These are phyloP conservation scores for Schizosaccharomyces octosporus DNA, from an alignment of 805 yeast species.

Conservation along the genomic window DNA sequence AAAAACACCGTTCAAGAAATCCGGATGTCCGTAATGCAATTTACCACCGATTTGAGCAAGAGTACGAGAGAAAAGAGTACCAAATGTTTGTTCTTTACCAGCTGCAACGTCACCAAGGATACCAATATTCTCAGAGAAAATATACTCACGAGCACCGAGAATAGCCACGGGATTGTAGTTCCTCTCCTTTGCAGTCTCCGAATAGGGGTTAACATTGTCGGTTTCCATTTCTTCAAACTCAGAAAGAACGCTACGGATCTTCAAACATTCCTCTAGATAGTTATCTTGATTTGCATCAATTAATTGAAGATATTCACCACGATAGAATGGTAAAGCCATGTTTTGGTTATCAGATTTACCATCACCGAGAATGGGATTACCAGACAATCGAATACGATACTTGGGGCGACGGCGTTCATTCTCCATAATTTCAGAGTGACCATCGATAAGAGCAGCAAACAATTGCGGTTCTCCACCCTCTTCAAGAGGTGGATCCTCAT, in stretches of 20 bases:
- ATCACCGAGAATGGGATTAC: slow-evolving; percentile 87
- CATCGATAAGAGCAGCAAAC: slow-evolving; percentile 50
- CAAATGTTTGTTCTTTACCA: slow-evolving; percentile 91
- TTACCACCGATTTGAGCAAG: slow-evolving; percentile 86
- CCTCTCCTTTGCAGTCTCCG: slow-evolving; percentile 27
- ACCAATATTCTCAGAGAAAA: slow-evolving; percentile 80
- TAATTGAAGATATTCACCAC: slow-evolving; percentile 88
- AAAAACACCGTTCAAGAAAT: slow-evolving; percentile 66
- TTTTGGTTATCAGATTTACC: slow-evolving; percentile 94
- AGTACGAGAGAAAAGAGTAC: slow-evolving; percentile 82
- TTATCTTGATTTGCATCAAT: slow-evolving; percentile 94
- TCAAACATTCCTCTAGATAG: slow-evolving; percentile 78
- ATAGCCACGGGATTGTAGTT: slow-evolving; percentile 49
- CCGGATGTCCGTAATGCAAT: slow-evolving; percentile 91
- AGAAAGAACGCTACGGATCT: slow-evolving; percentile 63
- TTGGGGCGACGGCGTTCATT: slow-evolving; percentile 37
- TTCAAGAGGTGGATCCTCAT: slow-evolving; percentile 46
- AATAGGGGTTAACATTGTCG: slow-evolving; percentile 23
- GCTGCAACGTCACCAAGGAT: slow-evolving; percentile 91
- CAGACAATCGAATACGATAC: slow-evolving; percentile 52
- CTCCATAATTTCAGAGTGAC: slow-evolving; percentile 28
- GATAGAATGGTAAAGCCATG: slow-evolving; percentile 56
- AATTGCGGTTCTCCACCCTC: slow-evolving; percentile 24
- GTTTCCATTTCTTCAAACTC: slow-evolving; percentile 67
- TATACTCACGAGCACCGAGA: slow-evolving; percentile 83